Percentiles rank a stretch among this genome's conserved stretches.
Conservation (phyloP, 306 rosid species). For the Pterocarpus santalinus region DNA sequence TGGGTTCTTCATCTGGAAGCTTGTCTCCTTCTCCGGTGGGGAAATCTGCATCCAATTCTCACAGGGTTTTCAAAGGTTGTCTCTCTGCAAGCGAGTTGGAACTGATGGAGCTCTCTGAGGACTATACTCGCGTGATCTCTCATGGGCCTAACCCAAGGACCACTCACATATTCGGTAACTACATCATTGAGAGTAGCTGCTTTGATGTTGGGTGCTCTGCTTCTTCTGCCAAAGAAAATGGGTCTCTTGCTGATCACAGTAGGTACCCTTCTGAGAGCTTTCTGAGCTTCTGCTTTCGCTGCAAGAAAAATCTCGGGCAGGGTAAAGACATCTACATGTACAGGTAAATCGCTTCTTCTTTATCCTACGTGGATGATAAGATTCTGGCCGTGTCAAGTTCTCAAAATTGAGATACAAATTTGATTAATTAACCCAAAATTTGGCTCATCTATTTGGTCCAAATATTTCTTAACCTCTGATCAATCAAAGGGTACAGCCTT, state of each 20-base stretch:
- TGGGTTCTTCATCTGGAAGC: constrained; percentile 56
- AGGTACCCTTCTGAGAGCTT: constrained; percentile 59
- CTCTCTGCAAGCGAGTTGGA: constrained; percentile 80
- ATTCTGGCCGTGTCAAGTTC: background rate
- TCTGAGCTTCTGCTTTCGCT: constrained; percentile 75
- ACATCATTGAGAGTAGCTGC: constrained; percentile 69
- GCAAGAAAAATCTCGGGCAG: constrained; percentile 77
- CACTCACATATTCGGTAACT: constrained; percentile 78
- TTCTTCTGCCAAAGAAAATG: constrained; percentile 41
- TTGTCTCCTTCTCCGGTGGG: constrained; percentile 47
- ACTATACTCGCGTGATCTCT: constrained; percentile 82
- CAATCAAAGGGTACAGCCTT: constrained; percentile 10
- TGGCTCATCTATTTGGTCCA: background rate
- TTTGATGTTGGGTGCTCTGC: constrained; percentile 57
- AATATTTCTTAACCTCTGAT: constrained; percentile 19
- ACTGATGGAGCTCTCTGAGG: constrained; percentile 89
- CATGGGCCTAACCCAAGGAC: constrained; percentile 88
- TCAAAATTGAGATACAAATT: constrained; percentile 4
- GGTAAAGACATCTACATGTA: constrained; percentile 94
- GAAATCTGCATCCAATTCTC: constrained; percentile 54
- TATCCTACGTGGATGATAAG: background rate
- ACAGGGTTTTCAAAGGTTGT: constrained; percentile 55
- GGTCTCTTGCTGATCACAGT: constrained; percentile 34
- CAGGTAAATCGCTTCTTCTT: constrained; percentile 62
- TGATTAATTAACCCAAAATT: constrained; percentile 5